Conservation (phyloP, 2,329 filamentous ascomycete species). For the Hortaea sp. region DNA sequence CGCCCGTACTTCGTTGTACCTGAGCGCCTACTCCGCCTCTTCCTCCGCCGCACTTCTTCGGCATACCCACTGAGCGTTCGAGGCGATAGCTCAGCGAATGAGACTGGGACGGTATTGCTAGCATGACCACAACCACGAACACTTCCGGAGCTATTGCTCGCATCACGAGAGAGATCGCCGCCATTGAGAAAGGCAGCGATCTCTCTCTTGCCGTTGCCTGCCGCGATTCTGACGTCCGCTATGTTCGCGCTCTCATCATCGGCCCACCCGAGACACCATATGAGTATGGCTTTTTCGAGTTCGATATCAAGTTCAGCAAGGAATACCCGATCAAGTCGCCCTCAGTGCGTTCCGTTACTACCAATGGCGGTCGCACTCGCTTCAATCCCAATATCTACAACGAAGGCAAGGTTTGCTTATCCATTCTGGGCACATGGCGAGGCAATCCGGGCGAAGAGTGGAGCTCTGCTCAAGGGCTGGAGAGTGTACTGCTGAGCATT, state of each 20-base stretch:
- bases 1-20: too few relatives aligned
- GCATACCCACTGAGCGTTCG: constrained; percentile 1
- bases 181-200: constrained; percentile 74
- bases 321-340: constrained; percentile 70
- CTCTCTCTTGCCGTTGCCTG: constrained; percentile 82
- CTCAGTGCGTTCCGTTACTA: constrained; percentile 60
- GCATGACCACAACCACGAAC: constrained; percentile 13
- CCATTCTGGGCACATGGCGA: constrained; percentile 67
- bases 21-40: background rate
- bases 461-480: constrained; percentile 90
- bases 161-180: constrained; percentile 61
- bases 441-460: constrained; percentile 86
- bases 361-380: constrained; percentile 75
- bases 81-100: background rate
- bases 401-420: constrained; percentile 85
- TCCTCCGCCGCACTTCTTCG: background rate
- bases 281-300: constrained; percentile 95
- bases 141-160: constrained; percentile 19
- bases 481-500: constrained; percentile 89
- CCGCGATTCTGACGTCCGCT: constrained; percentile 77
- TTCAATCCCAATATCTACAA: constrained; percentile 98
- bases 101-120: background rate
- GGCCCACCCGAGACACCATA: constrained; percentile 92
- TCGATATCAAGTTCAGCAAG: constrained; percentile 39
- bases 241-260: constrained; percentile 78